A percentile compares a stretch with the other conserved stretches of the same genome.
Conservation (phyloP, 2,329 filamentous ascomycete genomes). For the Celoporthe dispersa region DNA sequence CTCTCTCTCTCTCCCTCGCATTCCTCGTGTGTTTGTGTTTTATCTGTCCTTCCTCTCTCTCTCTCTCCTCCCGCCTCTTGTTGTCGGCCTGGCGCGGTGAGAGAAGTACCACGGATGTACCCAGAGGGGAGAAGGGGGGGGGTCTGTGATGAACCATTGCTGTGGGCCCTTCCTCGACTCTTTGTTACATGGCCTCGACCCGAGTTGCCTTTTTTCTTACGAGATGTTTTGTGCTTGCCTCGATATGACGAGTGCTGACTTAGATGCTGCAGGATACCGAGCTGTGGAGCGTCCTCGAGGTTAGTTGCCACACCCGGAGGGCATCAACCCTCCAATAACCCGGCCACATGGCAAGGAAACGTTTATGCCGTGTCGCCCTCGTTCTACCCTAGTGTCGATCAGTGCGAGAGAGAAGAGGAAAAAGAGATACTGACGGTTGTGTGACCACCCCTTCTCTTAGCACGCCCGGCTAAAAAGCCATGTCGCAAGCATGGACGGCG, state of each 20-base stretch:
- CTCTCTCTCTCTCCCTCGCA: no score
- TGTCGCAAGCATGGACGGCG: constrained; percentile 82
- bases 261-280: constrained; percentile 70
- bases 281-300: constrained; percentile 87
- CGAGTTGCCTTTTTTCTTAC: constrained; percentile 12
- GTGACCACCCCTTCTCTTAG: constrained; percentile 44
- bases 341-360: constrained; percentile 28
- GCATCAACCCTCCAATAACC: constrained; percentile 28
- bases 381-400: constrained; percentile 43
- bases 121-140: neutral
- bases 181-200: neutral
- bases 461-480: constrained; percentile 94
- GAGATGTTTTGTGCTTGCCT: constrained; percentile 19
- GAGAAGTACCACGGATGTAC: neutral
- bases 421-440: constrained; percentile 23
- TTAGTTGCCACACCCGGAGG: constrained; percentile 52
- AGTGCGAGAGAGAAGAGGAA: constrained; percentile 2
- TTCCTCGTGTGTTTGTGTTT: neutral
- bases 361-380: constrained; percentile 31
- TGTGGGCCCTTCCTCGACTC: neutral
- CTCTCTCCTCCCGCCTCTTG: no score
- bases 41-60: neutral
- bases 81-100: neutral
- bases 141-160: neutral
- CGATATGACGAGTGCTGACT: constrained; percentile 26